A percentile compares a stretch with the other conserved stretches of the same genome.
These are phyloP conservation scores for Pseudogymnoascus sp. DNA, from an alignment of 2,329 filamentous ascomycete genomes.

Conservation along the genomic window DNA sequence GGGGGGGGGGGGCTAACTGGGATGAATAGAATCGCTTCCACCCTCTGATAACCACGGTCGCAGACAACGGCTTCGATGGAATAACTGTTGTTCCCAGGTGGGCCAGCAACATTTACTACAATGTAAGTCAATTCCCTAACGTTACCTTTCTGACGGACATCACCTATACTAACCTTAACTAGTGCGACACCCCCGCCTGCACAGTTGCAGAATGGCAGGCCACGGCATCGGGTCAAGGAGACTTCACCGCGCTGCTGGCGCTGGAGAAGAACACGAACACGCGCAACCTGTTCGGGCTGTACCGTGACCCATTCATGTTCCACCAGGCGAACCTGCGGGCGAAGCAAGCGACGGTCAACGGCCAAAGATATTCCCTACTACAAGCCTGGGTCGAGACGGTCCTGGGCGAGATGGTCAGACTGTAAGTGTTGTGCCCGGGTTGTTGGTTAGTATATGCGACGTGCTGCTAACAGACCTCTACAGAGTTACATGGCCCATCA, in stretches of 20 bases:
- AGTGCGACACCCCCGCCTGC: slow-evolving; percentile 49
- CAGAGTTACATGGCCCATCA: slow-evolving; percentile 47
- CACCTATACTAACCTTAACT: no score
- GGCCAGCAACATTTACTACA: slow-evolving; percentile 57
- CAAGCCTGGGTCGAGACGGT: slow-evolving; percentile 26
- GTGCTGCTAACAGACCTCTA: no score
- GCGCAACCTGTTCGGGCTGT: slow-evolving; percentile 47
- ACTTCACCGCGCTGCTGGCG: slow-evolving; percentile 42
- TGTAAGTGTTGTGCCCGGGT: no score
- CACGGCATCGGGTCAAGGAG: slow-evolving; percentile 48
- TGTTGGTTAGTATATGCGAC: no score
- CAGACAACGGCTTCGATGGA: slow-evolving; percentile 45
- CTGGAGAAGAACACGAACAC: slow-evolving; percentile 45
- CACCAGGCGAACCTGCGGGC: slow-evolving; percentile 54
- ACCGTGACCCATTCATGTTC: slow-evolving; percentile 32
- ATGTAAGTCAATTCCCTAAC: slow-evolving; percentile 38
- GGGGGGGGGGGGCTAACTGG: no score
- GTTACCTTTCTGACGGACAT: no score
- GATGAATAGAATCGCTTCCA: slow-evolving; percentile 44
- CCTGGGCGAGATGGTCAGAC: slow-evolving; percentile 20
- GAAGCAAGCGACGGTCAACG: slow-evolving; percentile 20
- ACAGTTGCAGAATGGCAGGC: slow-evolving; percentile 52
- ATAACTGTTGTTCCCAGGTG: slow-evolving; percentile 50
- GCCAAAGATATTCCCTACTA: slow-evolving; percentile 22
- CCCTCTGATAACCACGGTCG: slow-evolving; percentile 44